Evolutionary conservation across 1,284 basidiomycete species (phyloP).

Genomic region (Meira miltonrushii): DNA sequence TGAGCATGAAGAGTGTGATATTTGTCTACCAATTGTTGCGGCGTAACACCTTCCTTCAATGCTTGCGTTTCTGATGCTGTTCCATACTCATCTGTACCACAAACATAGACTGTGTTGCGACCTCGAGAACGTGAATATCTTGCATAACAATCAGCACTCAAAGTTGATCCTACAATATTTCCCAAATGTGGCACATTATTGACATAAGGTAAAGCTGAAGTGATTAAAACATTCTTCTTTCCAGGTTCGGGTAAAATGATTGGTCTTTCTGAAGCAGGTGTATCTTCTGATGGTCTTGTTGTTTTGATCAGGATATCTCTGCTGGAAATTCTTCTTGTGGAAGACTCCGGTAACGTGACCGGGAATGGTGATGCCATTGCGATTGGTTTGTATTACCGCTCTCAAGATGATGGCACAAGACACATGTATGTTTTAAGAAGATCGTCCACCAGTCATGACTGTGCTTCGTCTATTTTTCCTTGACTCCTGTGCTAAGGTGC

Average conservation of each 20-base stretch:
- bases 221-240: conserved; percentile 65
- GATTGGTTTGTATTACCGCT: conserved; percentile 3
- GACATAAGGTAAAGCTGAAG: conserved; percentile 91
- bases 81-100: conserved; percentile 98
- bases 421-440: too few relatives aligned
- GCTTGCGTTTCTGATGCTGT: conserved; percentile 98
- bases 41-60: conserved; percentile 83
- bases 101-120: conserved; percentile 66
- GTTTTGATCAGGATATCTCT: conserved; percentile 41
- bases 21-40: conserved; percentile 84
- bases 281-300: conserved; percentile 28
- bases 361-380: conserved; percentile 48
- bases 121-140: conserved; percentile 64
- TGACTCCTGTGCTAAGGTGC: too few relatives aligned
- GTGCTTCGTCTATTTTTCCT: too few relatives aligned
- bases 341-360: conserved; percentile 29
- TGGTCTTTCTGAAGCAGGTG: conserved; percentile 15
- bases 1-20: conserved; percentile 83
- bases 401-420: too few relatives aligned
- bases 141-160: conserved; percentile 95
- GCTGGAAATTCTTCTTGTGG: conserved; percentile 23
- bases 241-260: conserved; percentile 37
- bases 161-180: conserved; percentile 93
- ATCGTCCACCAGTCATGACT: too few relatives aligned
- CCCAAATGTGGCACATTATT: conserved; percentile 99